Evolutionary conservation across 495 filamentous ascomycete species (phyloP), one percentile per base, ranked within the genome.

Genomic region (Penicillium subrubescens): DNA sequence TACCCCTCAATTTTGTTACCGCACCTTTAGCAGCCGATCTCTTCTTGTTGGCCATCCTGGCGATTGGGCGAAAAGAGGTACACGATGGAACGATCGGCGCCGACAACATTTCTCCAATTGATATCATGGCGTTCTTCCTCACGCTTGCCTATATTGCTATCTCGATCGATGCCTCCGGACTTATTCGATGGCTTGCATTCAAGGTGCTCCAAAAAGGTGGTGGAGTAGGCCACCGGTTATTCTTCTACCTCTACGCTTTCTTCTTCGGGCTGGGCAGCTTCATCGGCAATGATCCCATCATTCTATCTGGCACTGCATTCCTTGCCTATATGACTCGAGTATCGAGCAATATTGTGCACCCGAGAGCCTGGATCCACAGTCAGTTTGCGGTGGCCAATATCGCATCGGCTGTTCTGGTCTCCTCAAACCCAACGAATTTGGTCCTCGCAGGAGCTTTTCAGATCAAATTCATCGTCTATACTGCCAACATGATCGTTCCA

Each of bases 131-230:
- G 39, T 89, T 90, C 74, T 90, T 90, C 77, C 78, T 89, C 58
- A 87, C 88, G 0, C 76, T 89, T n/a, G 87, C 88, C 4, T 90
- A 90, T 73, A 89, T 90, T 67, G 88, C 88, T 57, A 90, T 90
- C 61, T 90, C 88, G 4, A 88, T 90, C 70, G 88, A 90, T 66
- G 87, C 87, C 2, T 89, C 88, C 4, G 88, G 88, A 21, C 75
- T 89, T 8, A 89, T 90, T 66, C 70, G 87, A 48, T 90, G 78
- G 56, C 72, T 90, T 52, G 87, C 88, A 0, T 89, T 88, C 78
- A 88, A 84, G 61, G 88, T 90, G 1, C 81, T 90, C n/a, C 82
- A 87, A 67, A 83, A 79, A 70, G 86, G 82, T 34, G 87, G 88
- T n/a, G 77, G 79, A 27, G 79, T 80, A 27, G 88, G 88, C 8